Evolutionary conservation across 306 rosid species (phyloP).

Genomic region (Pyrus bretschneideri): DNA sequence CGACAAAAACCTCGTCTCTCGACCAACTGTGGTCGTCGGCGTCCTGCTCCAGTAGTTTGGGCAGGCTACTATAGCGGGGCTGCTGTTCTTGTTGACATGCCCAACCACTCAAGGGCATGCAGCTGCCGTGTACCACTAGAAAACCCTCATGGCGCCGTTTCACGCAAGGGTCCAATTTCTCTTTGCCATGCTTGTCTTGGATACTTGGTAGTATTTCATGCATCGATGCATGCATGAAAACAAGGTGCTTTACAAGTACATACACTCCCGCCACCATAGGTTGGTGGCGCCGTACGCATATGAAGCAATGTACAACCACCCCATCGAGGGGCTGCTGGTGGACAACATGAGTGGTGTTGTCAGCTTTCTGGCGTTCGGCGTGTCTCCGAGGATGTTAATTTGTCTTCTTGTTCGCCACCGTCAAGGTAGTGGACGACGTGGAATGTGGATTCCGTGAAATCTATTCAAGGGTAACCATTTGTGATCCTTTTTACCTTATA

Average conservation of each 20-base stretch:
- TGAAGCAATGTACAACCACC: slow-evolving; percentile 13
- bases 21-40: neutral
- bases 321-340: neutral
- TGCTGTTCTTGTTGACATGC: neutral
- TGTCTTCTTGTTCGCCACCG: slow-evolving; percentile 76
- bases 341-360: neutral
- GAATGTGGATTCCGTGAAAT: slow-evolving; percentile 58
- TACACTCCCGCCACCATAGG: slow-evolving; percentile 72
- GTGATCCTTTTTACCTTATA: too few relatives aligned
- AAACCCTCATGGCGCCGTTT: neutral
- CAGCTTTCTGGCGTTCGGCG: neutral
- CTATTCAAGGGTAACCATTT: too few relatives aligned
- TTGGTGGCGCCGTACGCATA: slow-evolving; percentile 27
- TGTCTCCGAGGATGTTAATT: neutral
- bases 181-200: slow-evolving; percentile 67
- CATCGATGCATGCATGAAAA: slow-evolving; percentile 84
- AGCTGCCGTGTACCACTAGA: too few relatives aligned
- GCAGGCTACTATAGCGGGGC: neutral
- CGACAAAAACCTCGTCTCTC: neutral
- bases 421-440: slow-evolving; percentile 85
- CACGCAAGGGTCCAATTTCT: slow-evolving; percentile 28
- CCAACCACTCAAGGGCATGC: neutral
- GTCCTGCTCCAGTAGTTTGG: neutral
- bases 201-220: slow-evolving; percentile 86
- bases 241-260: slow-evolving; percentile 71